Evolutionary conservation across 345 rosid species (phyloP).

Genomic region (Citrus inodora): DNA sequence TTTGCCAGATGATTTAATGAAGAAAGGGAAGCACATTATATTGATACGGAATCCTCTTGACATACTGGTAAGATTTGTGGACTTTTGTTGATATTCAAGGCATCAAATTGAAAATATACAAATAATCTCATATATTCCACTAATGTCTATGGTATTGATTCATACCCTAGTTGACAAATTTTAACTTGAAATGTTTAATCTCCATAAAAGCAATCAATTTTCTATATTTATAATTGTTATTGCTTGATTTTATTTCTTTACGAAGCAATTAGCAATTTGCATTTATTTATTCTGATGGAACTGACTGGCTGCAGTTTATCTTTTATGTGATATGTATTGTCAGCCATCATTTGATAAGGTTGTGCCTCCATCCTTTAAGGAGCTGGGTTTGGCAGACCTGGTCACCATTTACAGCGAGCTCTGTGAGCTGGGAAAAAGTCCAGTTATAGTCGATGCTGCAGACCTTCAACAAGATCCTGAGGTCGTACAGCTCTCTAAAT

Average conservation of each 20-base stretch:
- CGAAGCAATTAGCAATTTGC: neutral
- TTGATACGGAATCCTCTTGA: slow-evolving; percentile 74
- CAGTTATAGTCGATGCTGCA: slow-evolving; percentile 63
- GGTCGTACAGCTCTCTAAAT: slow-evolving; percentile 35
- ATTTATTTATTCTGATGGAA: neutral
- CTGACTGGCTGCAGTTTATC: slow-evolving; percentile 1
- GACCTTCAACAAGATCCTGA: slow-evolving; percentile 79
- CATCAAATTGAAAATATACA: neutral
- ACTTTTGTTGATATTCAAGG: neutral
- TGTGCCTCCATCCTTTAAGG: slow-evolving; percentile 64
- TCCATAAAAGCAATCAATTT: neutral
- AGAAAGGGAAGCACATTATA: slow-evolving; percentile 80
- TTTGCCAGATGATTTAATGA: slow-evolving; percentile 62
- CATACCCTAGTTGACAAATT: neutral
- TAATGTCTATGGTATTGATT: neutral
- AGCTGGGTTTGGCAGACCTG: slow-evolving; percentile 69
- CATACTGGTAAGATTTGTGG: slow-evolving; percentile 49
- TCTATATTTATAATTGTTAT: neutral
- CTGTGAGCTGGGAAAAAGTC: slow-evolving; percentile 60
- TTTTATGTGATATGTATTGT: slow-evolving; percentile 19
- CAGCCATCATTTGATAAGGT: slow-evolving; percentile 80
- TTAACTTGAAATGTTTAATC: neutral
- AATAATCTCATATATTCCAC: neutral
- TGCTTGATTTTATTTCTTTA: neutral
- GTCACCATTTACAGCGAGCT: slow-evolving; percentile 70